Base-by-base conservation (phyloP, 805 yeast species). In the Sugiyamaella smithiae region DNA sequence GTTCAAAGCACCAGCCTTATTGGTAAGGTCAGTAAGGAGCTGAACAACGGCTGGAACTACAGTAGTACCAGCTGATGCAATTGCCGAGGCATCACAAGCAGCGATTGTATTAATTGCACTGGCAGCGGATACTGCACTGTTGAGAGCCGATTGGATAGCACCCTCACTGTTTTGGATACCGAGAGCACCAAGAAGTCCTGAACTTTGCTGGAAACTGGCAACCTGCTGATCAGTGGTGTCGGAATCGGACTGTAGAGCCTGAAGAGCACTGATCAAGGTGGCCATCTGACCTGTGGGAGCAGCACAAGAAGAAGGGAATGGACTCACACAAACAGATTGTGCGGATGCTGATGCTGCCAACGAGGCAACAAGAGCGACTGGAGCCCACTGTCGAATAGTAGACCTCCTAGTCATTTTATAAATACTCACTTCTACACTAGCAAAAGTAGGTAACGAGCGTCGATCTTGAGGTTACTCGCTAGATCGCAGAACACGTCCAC, bases 131-230 rank as follows among this genome's bases (percentile, higher is more conserved):
- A 24, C 17, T 28, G 50, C 45, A 11, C 29, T 43, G 14, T 20
- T 29, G 28, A 61, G 55, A 37, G 59, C 60, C 19, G 23, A 17
- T 24, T 51, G 45, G 31, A 62, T 51, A 12, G 54, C 47, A 16
- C 50, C 50, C 56, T 55, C 58, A 29, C 50, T 32, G 33, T 41
- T 37, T 62, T 63, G 67, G 52, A 63, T 61, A 35, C 48, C 50
- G 14, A 62, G 56, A 22, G 66, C 67, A 41, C 63, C 67, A 14
- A 20, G 26, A 16, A 62, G 51, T 35, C 67, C 66, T 14, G 48
- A 45, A 8, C 48, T 35, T 9, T 29, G 22, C 8, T 31, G 35
- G 26, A 43, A 54, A 2, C 28, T 25, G 45, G 42, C 36, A 43
- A 45, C 51, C 8, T 31, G 28, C 16, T 44, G 33, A 29, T 46